Evolutionary conservation across 768 basidiomycete species (phyloP).

Genomic region (Porpolomopsis calyptriformis): DNA sequence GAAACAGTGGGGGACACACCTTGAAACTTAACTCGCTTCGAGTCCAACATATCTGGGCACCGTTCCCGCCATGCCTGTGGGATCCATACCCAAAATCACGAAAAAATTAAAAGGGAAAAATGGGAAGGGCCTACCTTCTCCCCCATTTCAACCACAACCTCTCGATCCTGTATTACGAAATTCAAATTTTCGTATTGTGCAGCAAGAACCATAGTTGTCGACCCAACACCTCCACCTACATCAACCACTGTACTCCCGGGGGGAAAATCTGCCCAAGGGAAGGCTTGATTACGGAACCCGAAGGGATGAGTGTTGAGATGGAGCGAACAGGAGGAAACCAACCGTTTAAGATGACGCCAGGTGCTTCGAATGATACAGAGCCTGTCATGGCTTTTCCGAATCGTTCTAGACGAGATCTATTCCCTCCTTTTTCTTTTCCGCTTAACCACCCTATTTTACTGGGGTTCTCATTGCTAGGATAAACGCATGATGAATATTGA

Average conservation of each 20-base stretch:
- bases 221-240: conserved; percentile 52
- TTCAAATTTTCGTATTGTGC: conserved; percentile 23
- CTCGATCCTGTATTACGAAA: conserved; percentile 43
- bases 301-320: not conserved
- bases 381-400: conserved; percentile 73
- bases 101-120: not conserved
- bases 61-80: conserved; percentile 46
- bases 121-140: conserved; percentile 14
- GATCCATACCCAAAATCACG: not conserved
- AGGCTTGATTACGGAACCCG: conserved; percentile 23
- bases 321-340: conserved; percentile 11
- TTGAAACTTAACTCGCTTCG: conserved; percentile 44
- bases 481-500: no score
- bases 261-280: conserved; percentile 39
- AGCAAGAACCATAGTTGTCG: conserved; percentile 29
- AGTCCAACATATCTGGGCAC: conserved; percentile 47
- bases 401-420: conserved; percentile 47
- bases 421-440: conserved; percentile 11
- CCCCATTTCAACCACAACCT: conserved; percentile 39
- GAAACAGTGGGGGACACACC: conserved; percentile 20
- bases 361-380: conserved; percentile 60
- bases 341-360: conserved; percentile 49
- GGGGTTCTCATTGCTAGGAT: no score
- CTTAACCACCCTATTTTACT: no score
- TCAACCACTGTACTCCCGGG: conserved; percentile 41